Evolutionary conservation across 495 filamentous ascomycete species (phyloP).

Genomic region (Penicillium fimorum): DNA sequence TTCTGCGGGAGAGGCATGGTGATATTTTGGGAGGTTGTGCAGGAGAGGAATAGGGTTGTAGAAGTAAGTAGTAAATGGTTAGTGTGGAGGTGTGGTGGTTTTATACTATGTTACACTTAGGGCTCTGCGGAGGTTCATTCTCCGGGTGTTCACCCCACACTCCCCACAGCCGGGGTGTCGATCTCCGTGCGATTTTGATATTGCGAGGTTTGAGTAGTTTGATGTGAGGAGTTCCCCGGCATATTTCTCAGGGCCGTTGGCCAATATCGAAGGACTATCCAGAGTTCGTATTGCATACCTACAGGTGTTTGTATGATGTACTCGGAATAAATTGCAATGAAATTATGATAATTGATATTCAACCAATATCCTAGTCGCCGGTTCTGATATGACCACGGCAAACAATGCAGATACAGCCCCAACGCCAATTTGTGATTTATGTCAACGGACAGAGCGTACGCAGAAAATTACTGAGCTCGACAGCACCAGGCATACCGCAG

Average conservation of each 20-base stretch:
- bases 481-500: constrained; percentile 38
- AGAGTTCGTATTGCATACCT: not conserved
- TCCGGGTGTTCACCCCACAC: constrained; percentile 9
- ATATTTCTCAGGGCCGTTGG: not conserved
- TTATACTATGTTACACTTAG: constrained; percentile 2
- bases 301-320: not conserved
- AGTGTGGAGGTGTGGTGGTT: not conserved
- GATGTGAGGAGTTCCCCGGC: not conserved
- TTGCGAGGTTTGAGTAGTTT: not conserved
- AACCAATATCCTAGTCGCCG: constrained; percentile 10
- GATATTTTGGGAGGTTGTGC: not conserved
- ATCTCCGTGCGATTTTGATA: constrained; percentile 2
- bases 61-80: not conserved
- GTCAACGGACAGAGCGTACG: constrained; percentile 8
- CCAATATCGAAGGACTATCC: not conserved
- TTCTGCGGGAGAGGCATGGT: not conserved
- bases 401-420: constrained; percentile 13
- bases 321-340: constrained; percentile 3
- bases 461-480: constrained; percentile 24
- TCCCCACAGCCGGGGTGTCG: constrained; percentile 16
- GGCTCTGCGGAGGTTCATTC: constrained; percentile 9
- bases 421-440: constrained; percentile 27
- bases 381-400: constrained; percentile 1
- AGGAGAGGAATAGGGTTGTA: not conserved
- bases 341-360: constrained; percentile 9